A percentile compares a stretch with the other conserved stretches of the same genome.
Evolutionary conservation across 23 red algal species (phyloP).

Genomic region (Agarophyton chilense): DNA sequence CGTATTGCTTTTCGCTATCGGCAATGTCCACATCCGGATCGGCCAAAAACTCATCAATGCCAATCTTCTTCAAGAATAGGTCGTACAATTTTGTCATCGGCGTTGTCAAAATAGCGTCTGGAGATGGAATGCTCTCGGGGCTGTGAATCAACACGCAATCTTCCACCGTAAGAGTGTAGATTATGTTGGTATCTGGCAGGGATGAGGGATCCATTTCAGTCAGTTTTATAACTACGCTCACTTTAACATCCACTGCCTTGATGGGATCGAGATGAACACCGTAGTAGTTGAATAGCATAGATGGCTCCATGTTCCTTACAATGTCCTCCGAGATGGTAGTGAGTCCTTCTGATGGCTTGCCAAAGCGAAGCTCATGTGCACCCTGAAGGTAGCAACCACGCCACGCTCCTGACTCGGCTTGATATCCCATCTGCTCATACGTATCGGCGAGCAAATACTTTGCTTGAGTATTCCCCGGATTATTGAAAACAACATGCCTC

Average conservation of each 20-base stretch:
- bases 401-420: constrained; percentile 36
- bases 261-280: background rate
- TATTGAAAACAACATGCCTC: background rate
- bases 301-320: background rate
- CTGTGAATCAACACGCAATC: background rate
- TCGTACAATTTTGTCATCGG: background rate
- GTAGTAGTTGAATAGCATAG: constrained; percentile 19
- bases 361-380: background rate
- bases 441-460: constrained; percentile 6
- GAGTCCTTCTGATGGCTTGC: background rate
- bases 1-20: background rate
- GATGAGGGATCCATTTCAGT: background rate
- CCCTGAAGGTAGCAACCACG: constrained; percentile 12
- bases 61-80: background rate
- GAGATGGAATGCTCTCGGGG: background rate
- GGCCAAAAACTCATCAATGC: background rate
- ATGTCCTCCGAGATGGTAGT: background rate
- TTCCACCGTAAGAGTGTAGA: background rate
- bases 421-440: constrained; percentile 31
- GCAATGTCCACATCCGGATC: background rate
- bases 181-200: background rate
- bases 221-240: background rate
- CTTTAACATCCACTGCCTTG: background rate
- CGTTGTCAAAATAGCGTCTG: background rate
- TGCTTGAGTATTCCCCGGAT: background rate